Evolutionary conservation across 2,329 filamentous ascomycete species (phyloP), one percentile per base, ranked within the genome.

Genomic region (Trichophyton verrucosum): DNA sequence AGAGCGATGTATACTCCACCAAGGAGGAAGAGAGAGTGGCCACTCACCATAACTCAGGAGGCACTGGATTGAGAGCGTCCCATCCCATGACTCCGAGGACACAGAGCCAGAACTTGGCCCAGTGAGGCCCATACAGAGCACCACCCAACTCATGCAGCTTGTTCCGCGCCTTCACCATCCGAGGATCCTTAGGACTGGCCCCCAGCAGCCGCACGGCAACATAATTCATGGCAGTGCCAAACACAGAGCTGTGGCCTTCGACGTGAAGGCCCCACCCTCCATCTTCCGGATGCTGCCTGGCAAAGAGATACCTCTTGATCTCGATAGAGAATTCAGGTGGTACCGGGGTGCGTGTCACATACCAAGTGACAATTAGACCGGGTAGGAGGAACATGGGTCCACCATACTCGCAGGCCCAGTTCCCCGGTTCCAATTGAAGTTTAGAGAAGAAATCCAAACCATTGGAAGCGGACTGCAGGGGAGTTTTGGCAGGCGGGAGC

Each of bases 261-360:
- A 95, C 95, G 68, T 99, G 94, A 42, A 99, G 77, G 0, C 94
- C 94, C 94, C 94, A 99, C 5, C 94, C 94, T n/a, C 94, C 92
- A 73, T 97, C 90, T 57, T 88, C 83, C 0, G 88, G 86, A 66
- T 96, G 79, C 57, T 92, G 89, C 59, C 91, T 85, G 3, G 90
- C 88, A 69, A 90, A 88, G 0, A 99, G 79, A 74, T 99, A 99
- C 67, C 92, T 90, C 71, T 87, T 92, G 70, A 99, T 95, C 73
- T 96, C 94, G 51, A 85, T 89, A 22, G 86, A 86, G 72, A 91
- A 86, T 62, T 88, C 84, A 63, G 84, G 82, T 1, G 91, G 86
- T 61, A 99, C 89, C 3, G 88, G 87, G 59, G 90, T 96, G 71
- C 91, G 85, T 64, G 91, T 97, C 59, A 87, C 87, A 72, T 95